phyloP scores from a whole-genome alignment of 2,329 filamentous ascomycete genomes.

The Apiospora phragmitis region DNA sequence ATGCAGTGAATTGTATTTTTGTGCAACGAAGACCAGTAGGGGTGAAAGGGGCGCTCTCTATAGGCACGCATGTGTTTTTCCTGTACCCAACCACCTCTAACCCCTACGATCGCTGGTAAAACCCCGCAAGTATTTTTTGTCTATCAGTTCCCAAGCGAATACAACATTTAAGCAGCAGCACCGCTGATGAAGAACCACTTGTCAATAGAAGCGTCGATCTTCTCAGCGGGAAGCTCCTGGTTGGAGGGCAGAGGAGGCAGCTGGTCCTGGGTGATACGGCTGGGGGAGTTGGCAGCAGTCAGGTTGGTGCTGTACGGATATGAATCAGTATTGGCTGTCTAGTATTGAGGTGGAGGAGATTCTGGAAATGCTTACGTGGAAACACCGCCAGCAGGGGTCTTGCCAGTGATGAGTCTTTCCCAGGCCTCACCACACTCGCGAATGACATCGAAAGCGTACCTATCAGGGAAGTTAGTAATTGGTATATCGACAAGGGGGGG shows the following conservation, averaged over 20 bases:
- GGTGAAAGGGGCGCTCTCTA: background rate
- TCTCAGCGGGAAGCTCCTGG: slow-evolving; percentile 80
- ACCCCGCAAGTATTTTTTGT: background rate
- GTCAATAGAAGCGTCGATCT: slow-evolving; percentile 95
- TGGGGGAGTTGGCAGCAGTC: slow-evolving; percentile 70
- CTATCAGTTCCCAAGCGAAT: background rate
- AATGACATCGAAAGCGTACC: slow-evolving; percentile 92
- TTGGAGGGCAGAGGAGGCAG: slow-evolving; percentile 75
- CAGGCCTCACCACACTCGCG: slow-evolving; percentile 95
- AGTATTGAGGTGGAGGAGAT: slow-evolving; percentile 3
- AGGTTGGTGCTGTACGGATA: slow-evolving; percentile 70
- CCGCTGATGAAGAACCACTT: slow-evolving; percentile 99
- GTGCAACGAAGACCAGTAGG: background rate
- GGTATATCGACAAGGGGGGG: background rate
- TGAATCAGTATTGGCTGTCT: slow-evolving; percentile 29
- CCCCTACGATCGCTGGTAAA: background rate
- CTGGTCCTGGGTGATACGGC: slow-evolving; percentile 68
- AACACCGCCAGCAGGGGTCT: slow-evolving; percentile 75
- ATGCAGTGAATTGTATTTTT: background rate
- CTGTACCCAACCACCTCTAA: background rate
- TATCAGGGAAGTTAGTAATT: slow-evolving; percentile 35
- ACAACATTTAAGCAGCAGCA: slow-evolving; percentile 70
- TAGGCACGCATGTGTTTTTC: slow-evolving; percentile 26
- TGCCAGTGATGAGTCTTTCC: slow-evolving; percentile 93
- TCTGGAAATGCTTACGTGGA: slow-evolving; percentile 66